Evolutionary conservation across 2,329 filamentous ascomycete species (phyloP), one percentile per base, ranked within the genome.

Genomic region (Lithohypha guttulata): DNA sequence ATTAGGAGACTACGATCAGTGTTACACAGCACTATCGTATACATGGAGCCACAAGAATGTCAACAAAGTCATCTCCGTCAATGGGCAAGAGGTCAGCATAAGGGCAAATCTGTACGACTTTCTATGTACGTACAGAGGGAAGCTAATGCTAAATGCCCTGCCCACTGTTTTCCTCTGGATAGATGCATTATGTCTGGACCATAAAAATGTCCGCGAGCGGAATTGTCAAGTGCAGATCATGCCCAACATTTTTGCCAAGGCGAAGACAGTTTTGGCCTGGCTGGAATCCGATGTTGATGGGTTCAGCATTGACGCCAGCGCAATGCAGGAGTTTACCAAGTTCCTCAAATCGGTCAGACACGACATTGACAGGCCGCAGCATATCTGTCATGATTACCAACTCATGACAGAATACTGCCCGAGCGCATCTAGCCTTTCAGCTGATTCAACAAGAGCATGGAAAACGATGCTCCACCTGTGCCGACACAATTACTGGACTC

Each of bases 131-230:
- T 39, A 31, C 35, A 19, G 35, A 17, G 26, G 25, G 20, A 39
- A 39, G 10, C 19, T 31, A 14, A 39, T 21, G 26, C 26, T 21
- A 8, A 9, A 22, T 39, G 25, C 26, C 17, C 15, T 39, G 5
- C 35, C 35, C 6, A 39, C 35, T 21, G 35, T 39, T 3, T 31
- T 39, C 18, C 11, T 53, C 3, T 53, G 51, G 51, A 38, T 50
- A 8, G 51, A 53, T 30, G 49, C 49, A 11, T 39, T 53, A 25
- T 51, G 42, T 23, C 51, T 53, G 35, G 48, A 53, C 22, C 48
- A 53, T 31, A 17, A 31, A 6, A 39, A 53, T 29, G 34, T 39
- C 14, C 20, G 25, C 9, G 50, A 54, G 37, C 50, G 50, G 23
- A 45, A 42, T 27, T 26, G 20, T n/a, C 52, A 54, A 34, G 43